Evolutionary conservation across 768 basidiomycete genomes (phyloP), one percentile per base, ranked within the genome.

Genomic region (Russula brevipes): DNA sequence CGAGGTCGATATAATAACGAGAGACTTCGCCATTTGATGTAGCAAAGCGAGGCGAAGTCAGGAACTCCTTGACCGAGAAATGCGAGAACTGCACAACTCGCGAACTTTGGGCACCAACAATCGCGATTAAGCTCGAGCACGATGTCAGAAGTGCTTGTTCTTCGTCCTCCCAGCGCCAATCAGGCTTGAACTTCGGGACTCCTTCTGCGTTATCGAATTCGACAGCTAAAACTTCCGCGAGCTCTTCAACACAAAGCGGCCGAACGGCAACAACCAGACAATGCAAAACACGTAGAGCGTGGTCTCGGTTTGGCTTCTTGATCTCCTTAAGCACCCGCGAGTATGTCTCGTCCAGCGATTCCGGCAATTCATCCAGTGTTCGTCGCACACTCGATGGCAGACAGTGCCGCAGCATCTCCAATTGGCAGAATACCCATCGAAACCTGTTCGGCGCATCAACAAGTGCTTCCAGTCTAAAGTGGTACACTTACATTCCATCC

Each of bases 251-350:
- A 11, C 12, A 9, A 36, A 59, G 59, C 12, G 59, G 59, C 3
- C 59, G 51, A 35, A 54, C 17, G 8, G 59, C 42, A 1, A 53
- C 50, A 10, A 38, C 35, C 35, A 60, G 59, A 10, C 60, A 61
- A 14, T 61, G 42, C 7, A 61, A 36, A 11, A 61, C 12, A n/a
- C 51, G 52, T 4, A 9, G 60, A 31, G 60, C 60, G 9, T 36
- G 36, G 5, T 31, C 35, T 30, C 19, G 17, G 6, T 45, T 30
- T 8, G 42, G 17, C 17, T 36, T 45, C 17, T 41, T 19, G 36
- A 60, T 60, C 4, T 16, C 19, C 41, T 19, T 39, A 19, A 61
- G 19, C 8, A 54, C 42, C 24, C 53, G 60, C 19, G 46, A 35
- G 7, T 53, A 53, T 9, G 51, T 53, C 51, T 36, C 17, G 35